A percentile compares a stretch with the other conserved stretches of the same genome.
phyloP scores from a whole-genome alignment of 192 early-diverging fungal genomes.

The Coemansia aciculifera region DNA sequence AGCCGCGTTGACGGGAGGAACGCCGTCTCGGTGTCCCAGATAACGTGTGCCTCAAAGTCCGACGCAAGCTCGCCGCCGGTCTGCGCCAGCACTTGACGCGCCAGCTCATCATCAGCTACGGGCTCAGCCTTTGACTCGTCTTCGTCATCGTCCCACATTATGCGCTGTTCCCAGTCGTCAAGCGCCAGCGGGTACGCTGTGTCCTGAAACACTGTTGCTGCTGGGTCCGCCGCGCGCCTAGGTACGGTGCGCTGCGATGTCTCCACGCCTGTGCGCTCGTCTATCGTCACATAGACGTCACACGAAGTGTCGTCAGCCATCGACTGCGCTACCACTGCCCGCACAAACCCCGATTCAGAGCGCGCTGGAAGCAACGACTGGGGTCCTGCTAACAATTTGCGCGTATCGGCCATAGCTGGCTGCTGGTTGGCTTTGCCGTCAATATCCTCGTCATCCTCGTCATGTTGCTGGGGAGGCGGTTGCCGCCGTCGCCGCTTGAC shows the following conservation, averaged over 20 bases:
- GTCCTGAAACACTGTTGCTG: conserved; percentile 42
- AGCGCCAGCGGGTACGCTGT: conserved; percentile 72
- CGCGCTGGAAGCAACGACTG: conserved; percentile 9
- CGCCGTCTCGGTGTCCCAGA: conserved; percentile 73
- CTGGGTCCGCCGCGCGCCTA: conserved; percentile 26
- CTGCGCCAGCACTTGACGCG: conserved; percentile 13
- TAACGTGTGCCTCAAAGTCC: conserved; percentile 73
- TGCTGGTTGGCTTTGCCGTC: not conserved
- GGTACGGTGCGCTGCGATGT: conserved; percentile 28
- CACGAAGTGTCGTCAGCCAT: conserved; percentile 37
- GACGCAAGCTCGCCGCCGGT: conserved; percentile 30
- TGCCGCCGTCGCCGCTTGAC: conserved; percentile 36
- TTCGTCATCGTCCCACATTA: conserved; percentile 65
- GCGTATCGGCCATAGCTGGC: conserved; percentile 28
- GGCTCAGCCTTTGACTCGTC: conserved; percentile 17
- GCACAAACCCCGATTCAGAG: conserved; percentile 18
- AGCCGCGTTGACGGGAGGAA: conserved; percentile 60
- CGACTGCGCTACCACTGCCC: conserved; percentile 23
- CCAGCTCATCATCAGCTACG: conserved; percentile 2
- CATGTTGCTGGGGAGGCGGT: not conserved
- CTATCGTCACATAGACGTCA: conserved; percentile 35
- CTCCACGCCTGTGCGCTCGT: conserved; percentile 26
- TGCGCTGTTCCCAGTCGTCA: conserved; percentile 80
- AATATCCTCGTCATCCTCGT: conserved; percentile 1
- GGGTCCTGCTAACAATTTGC: conserved; percentile 21